Base-by-base conservation (phyloP, 805 yeast genomes). In the Lipomyces chichibuensis region DNA sequence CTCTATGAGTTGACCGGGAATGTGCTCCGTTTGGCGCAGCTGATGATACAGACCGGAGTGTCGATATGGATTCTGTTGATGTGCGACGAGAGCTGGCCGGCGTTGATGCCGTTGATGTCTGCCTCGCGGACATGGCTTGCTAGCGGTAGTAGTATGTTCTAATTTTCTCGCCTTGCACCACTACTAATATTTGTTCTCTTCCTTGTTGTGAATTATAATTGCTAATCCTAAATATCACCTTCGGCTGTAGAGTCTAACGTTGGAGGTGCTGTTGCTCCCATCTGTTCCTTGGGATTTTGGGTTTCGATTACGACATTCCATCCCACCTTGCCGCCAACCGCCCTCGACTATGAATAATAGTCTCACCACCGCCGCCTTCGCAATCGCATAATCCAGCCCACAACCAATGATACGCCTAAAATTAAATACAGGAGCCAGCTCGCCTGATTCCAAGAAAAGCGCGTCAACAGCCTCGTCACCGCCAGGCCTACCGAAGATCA, bases 401-500 rank as follows among this genome's bases (percentile, higher is more conserved):
- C 49, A 43, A n/a, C 20, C 14, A 46, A 65, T 65, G 69, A 65
- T 65, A 14, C 63, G 65, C 14, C 61, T 65, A 29, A 65, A 65
- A 35, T 59, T 65, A 46, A 65, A 59, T 23, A 54, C 46, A 51
- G 29, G 43, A 14, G 32, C 58, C 20, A 51, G 49, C 46, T n/a
- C 23, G 14, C 60, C 60, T 17, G 52, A 39, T 27, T 20, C 60
- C 9, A n/a, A 9, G 23, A 46, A 39, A 14, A 37, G 13, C 51
- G 27, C 49, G 29, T 39, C 49, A 14, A 17, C 59, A 14, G 51
- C 51, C 51, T 4, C 59, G 14, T 59, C 63, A 3, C 27, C 25
- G n/a, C 49, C 64, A 2, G 51, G 58, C n/a, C 59, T 63, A 29
- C 65, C 69, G 13, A 65, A 62, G 65, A 51, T 69, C 51, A 69